phyloP scores from a whole-genome alignment of 129 eudicot species.

The Sambucus nigra region DNA sequence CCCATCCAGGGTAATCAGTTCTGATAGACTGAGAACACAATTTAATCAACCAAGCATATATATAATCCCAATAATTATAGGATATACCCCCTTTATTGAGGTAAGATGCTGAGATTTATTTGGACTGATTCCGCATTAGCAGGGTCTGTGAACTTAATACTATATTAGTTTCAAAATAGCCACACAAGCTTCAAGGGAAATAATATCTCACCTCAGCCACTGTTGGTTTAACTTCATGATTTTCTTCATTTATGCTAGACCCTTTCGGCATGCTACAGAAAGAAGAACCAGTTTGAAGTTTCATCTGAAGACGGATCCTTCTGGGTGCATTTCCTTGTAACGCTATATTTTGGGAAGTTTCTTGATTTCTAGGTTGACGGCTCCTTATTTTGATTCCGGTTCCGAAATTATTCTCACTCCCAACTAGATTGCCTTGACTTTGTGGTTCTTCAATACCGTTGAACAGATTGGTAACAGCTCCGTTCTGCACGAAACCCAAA shows the following conservation, averaged over 20 bases:
- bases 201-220: slow-evolving; percentile 26
- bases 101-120: too few species aligned
- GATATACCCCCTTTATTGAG: too few species aligned
- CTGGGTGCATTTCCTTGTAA: slow-evolving; percentile 59
- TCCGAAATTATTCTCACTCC: slow-evolving; percentile 4
- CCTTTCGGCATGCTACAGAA: slow-evolving; percentile 14
- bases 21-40: too few species aligned
- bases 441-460: slow-evolving; percentile 15
- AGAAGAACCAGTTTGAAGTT: slow-evolving; percentile 21
- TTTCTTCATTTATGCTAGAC: slow-evolving; percentile 13
- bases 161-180: too few species aligned
- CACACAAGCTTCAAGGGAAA: background rate
- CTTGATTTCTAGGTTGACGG: slow-evolving; percentile 9
- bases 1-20: too few species aligned
- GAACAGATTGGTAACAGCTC: slow-evolving; percentile 7
- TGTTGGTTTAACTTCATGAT: slow-evolving; percentile 1
- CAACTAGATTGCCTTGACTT: slow-evolving; percentile 12
- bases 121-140: too few species aligned
- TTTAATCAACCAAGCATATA: too few species aligned
- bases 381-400: slow-evolving; percentile 30
- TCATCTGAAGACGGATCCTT: slow-evolving; percentile 54
- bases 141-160: too few species aligned
- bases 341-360: slow-evolving; percentile 1
- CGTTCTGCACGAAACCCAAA: slow-evolving; percentile 1
- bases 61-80: too few species aligned